phyloP scores from a whole-genome alignment of 345 rosid genomes.

The Arabidopsis thaliana region TAIR10.1 NC_003076.8:5615501-5616000 shows the following conservation, averaged over 20 bases:
- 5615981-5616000: constrained; percentile 19
- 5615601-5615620: constrained; percentile 11
- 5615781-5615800: background rate
- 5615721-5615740: constrained; percentile 9
- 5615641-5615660: constrained; percentile 19
- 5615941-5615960: constrained; percentile 31
- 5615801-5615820: background rate
- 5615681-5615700: background rate
- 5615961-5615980: constrained; percentile 25
- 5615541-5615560: constrained; percentile 8
- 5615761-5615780: background rate
- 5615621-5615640: constrained; percentile 5
- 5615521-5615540: constrained; percentile 42
- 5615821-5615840: constrained; percentile 4
- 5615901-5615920: background rate
- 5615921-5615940: constrained; percentile 20
- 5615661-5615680: constrained; percentile 15
- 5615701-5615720: background rate
- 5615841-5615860: background rate
- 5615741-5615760: background rate
- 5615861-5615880: constrained; percentile 3
- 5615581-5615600: constrained; percentile 7
- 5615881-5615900: constrained; percentile 10
- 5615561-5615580: background rate
- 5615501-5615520: constrained; percentile 43